These are phyloP conservation scores for Acanthamoeba culbertsoni DNA, from an alignment of 208 protist species.

Conservation along the genomic window DNA sequence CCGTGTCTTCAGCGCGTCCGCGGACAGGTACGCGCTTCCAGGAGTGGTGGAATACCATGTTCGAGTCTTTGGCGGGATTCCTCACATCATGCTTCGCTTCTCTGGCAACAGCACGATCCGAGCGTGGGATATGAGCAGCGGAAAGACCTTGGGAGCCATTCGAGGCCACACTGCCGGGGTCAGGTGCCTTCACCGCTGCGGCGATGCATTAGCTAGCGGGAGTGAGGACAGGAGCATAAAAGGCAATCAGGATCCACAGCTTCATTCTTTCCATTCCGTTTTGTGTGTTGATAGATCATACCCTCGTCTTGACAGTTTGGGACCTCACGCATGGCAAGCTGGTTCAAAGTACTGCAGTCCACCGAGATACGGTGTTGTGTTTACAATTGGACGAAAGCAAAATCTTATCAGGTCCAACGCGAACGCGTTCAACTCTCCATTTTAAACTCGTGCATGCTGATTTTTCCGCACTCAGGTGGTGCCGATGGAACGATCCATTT, in stretches of 20 bases:
- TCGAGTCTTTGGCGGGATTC: neutral
- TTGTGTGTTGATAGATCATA: neutral
- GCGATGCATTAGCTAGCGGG: neutral
- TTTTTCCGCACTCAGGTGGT: neutral
- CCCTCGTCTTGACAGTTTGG: neutral
- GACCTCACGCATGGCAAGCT: constrained; percentile 4
- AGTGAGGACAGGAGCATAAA: constrained; percentile 16
- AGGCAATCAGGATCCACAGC: too few relatives aligned
- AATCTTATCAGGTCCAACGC: neutral
- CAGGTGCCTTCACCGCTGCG: neutral
- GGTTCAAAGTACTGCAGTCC: neutral
- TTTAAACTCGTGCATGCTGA: neutral
- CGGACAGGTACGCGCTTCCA: neutral
- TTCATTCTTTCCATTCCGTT: neutral
- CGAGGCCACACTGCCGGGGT: neutral
- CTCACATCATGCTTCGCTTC: neutral
- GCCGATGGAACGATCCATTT: neutral
- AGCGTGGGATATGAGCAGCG: neutral
- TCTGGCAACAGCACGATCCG: neutral
- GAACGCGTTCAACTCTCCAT: neutral
- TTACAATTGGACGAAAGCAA: constrained; percentile 38
- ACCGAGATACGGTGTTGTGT: neutral
- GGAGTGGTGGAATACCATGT: neutral
- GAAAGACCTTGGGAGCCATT: neutral
- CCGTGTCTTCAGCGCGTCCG: neutral